Percentiles rank a stretch among this genome's conserved stretches.
phyloP scores from a whole-genome alignment of 2,329 filamentous ascomycete species.

The Scolecobasidium constrictum region DNA sequence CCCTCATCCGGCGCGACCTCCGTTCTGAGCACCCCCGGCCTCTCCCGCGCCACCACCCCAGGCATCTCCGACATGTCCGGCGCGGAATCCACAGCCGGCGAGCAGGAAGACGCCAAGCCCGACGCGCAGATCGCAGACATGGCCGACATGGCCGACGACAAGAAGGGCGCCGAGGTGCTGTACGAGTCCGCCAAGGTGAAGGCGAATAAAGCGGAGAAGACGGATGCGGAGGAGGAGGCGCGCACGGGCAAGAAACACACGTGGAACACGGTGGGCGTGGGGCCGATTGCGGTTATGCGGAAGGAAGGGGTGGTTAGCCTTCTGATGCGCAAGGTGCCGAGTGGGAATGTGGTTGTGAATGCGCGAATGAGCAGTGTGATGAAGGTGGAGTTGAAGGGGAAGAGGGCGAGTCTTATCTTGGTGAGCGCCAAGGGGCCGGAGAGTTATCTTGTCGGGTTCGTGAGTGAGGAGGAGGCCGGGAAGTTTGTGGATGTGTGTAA shows the following conservation, averaged over 20 bases:
- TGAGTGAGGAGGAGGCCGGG: not conserved
- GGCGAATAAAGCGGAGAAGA: slow-evolving; percentile 38
- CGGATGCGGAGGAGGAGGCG: slow-evolving; percentile 20
- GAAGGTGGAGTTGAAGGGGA: slow-evolving; percentile 41
- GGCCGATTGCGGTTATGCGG: slow-evolving; percentile 60
- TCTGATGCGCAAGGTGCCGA: slow-evolving; percentile 62
- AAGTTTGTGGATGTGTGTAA: slow-evolving; percentile 5
- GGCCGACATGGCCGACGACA: slow-evolving; percentile 54
- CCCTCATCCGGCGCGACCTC: slow-evolving; percentile 5
- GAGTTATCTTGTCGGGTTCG: not conserved
- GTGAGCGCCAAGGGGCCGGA: not conserved
- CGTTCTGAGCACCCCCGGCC: slow-evolving; percentile 13
- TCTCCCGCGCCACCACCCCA: slow-evolving; percentile 19
- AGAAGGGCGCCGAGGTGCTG: slow-evolving; percentile 54
- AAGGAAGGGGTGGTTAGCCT: slow-evolving; percentile 60
- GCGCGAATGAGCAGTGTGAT: slow-evolving; percentile 50
- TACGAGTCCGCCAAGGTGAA: slow-evolving; percentile 31
- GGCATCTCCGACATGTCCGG: slow-evolving; percentile 17
- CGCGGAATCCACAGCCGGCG: slow-evolving; percentile 14
- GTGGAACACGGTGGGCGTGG: slow-evolving; percentile 62
- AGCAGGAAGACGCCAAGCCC: slow-evolving; percentile 17
- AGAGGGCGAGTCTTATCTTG: slow-evolving; percentile 3
- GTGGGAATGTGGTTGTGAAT: slow-evolving; percentile 65
- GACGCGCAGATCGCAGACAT: slow-evolving; percentile 53
- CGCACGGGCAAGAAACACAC: slow-evolving; percentile 12